Conservation (phyloP, 1,284 basidiomycete genomes). For the Marasmius fiardii region DNA sequence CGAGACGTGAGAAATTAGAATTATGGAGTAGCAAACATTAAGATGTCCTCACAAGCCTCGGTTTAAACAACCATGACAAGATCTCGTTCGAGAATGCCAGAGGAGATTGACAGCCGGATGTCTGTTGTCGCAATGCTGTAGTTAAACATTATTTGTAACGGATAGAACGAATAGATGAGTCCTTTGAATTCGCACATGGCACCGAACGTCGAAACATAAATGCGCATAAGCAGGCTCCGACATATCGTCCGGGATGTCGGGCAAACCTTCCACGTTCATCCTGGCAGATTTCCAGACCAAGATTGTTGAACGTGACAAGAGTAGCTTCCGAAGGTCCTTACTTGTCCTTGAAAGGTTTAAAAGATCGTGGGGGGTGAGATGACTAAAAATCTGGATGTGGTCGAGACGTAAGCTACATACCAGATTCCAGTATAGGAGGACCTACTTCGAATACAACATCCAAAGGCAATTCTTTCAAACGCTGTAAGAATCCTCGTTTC, state of each 20-base stretch:
- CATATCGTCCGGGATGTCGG: background rate
- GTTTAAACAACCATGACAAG: background rate
- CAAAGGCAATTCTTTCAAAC: background rate
- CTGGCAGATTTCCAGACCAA: background rate
- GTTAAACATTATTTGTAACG: background rate
- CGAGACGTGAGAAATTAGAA: no score
- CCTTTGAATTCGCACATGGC: background rate
- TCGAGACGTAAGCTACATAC: background rate
- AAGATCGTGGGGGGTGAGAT: constrained; percentile 27
- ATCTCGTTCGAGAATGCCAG: background rate
- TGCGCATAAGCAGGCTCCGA: background rate
- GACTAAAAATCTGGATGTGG: background rate
- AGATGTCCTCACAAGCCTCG: no score
- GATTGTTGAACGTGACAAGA: background rate
- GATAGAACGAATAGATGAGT: background rate
- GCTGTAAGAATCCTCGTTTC: constrained; percentile 14
- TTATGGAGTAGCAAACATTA: no score
- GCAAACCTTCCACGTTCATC: background rate
- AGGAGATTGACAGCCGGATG: background rate
- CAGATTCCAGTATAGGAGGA: background rate
- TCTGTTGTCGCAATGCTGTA: background rate
- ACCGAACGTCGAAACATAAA: background rate
- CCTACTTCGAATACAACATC: background rate
- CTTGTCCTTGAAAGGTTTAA: background rate
- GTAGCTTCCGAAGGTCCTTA: background rate